Conservation (phyloP, 2,329 filamentous ascomycete genomes). For the Colletotrichum sp. region DNA sequence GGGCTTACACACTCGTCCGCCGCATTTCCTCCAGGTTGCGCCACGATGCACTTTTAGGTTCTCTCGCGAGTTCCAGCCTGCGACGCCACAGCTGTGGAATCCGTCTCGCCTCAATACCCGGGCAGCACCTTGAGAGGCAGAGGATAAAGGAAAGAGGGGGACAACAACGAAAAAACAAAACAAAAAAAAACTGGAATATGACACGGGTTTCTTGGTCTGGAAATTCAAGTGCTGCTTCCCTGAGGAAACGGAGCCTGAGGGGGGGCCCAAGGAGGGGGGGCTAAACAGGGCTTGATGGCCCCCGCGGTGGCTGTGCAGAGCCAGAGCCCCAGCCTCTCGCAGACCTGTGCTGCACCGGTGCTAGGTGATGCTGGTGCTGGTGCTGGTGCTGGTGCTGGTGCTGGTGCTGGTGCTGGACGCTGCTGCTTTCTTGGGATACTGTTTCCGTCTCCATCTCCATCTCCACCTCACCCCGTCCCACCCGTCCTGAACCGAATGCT, state of each 20-base stretch:
- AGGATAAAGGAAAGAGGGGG: not conserved
- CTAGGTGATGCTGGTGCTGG: too few relatives aligned
- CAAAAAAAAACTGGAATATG: not conserved
- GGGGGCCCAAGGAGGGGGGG: constrained; percentile 1
- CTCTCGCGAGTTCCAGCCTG: not conserved
- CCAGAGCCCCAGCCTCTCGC: constrained; percentile 5
- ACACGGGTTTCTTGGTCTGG: not conserved
- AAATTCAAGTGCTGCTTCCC: not conserved
- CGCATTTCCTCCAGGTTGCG: not conserved
- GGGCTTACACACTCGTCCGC: not conserved
- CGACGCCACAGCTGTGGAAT: not conserved
- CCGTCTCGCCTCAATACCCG: not conserved
- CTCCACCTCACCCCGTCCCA: not conserved
- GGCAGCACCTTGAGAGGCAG: not conserved
- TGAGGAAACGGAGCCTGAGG: constrained; percentile 16
- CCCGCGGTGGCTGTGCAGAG: constrained; percentile 17
- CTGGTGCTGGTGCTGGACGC: not conserved
- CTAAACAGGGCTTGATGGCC: constrained; percentile 2
- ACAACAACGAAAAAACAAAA: not conserved
- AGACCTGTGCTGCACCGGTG: not conserved
- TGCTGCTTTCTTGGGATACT: not conserved
- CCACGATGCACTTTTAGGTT: constrained; percentile 7
- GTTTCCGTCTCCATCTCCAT: not conserved
- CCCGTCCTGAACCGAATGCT: not conserved
- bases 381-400: too few relatives aligned